A percentile compares a stretch with the other conserved stretches of the same genome.
Evolutionary conservation across 148 eudicot genomes (phyloP).

Genomic region (Rhododendron ovatum): DNA sequence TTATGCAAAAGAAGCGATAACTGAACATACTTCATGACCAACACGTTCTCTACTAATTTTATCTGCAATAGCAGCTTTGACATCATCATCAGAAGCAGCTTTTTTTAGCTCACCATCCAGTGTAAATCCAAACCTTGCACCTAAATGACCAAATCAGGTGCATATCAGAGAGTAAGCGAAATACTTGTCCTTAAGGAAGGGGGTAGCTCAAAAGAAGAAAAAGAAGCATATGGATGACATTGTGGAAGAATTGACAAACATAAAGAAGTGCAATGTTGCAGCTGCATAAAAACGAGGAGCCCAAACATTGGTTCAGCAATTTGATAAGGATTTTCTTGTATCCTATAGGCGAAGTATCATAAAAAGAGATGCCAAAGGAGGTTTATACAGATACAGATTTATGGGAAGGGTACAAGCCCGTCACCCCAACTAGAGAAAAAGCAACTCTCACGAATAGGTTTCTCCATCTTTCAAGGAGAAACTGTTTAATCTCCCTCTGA

Average conservation of each 20-base stretch:
- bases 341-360: neutral
- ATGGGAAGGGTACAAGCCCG: neutral
- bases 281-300: neutral
- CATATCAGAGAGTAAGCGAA: neutral
- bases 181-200: neutral
- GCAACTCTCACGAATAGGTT: neutral
- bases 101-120: constrained; percentile 69
- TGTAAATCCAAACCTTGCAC: constrained; percentile 79
- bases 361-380: neutral
- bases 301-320: neutral
- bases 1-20: neutral
- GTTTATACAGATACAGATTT: neutral
- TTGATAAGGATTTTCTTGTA: neutral
- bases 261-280: neutral
- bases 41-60: constrained; percentile 97
- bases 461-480: neutral
- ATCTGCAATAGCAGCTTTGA: constrained; percentile 69
- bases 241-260: neutral
- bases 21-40: constrained; percentile 77
- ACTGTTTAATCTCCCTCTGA: neutral
- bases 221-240: neutral
- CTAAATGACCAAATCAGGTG: constrained; percentile 24
- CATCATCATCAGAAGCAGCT: constrained; percentile 83
- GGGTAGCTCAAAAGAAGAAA: neutral
- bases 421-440: neutral